Evolutionary conservation across 805 yeast species (phyloP).

Genomic region (Kuraishia cidri): DNA sequence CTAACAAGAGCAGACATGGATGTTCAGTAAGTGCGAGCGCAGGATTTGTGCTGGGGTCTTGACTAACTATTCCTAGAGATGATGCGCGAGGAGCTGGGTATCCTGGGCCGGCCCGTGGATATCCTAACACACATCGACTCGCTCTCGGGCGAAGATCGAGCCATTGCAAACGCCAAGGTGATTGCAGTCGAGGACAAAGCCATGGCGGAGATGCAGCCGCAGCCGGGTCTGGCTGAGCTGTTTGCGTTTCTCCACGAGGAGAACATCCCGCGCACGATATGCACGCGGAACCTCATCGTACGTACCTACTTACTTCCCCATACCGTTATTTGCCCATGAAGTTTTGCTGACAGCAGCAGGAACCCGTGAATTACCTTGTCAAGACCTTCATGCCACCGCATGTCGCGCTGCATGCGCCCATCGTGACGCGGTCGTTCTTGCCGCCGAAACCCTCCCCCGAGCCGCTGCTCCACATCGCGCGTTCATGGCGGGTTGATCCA

Average conservation of each 20-base stretch:
- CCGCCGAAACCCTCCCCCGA: constrained; percentile 67
- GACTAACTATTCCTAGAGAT: constrained; percentile 19
- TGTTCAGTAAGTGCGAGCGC: constrained; percentile 15
- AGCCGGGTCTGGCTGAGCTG: constrained; percentile 33
- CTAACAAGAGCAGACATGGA: constrained; percentile 15
- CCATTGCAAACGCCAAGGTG: constrained; percentile 35
- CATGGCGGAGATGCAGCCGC: constrained; percentile 48
- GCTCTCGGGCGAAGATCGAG: constrained; percentile 27
- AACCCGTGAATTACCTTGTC: constrained; percentile 46
- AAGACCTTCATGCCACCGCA: constrained; percentile 28
- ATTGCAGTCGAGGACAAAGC: constrained; percentile 50
- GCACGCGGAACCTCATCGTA: constrained; percentile 46
- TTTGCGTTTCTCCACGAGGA: constrained; percentile 20
- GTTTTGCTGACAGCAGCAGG: not conserved
- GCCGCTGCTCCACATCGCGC: constrained; percentile 49
- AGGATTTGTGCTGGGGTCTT: not conserved
- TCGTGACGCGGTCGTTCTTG: constrained; percentile 52
- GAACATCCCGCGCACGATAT: constrained; percentile 39
- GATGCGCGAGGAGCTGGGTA: constrained; percentile 53
- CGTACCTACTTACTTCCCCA: not conserved
- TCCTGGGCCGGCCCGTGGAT: constrained; percentile 34
- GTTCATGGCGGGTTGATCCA: constrained; percentile 36
- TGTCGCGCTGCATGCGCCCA: constrained; percentile 32
- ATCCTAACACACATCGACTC: constrained; percentile 41
- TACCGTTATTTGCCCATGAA: not conserved